phyloP scores from a whole-genome alignment of 139 green algal species.

The Monoraphidium neglectum region DNA sequence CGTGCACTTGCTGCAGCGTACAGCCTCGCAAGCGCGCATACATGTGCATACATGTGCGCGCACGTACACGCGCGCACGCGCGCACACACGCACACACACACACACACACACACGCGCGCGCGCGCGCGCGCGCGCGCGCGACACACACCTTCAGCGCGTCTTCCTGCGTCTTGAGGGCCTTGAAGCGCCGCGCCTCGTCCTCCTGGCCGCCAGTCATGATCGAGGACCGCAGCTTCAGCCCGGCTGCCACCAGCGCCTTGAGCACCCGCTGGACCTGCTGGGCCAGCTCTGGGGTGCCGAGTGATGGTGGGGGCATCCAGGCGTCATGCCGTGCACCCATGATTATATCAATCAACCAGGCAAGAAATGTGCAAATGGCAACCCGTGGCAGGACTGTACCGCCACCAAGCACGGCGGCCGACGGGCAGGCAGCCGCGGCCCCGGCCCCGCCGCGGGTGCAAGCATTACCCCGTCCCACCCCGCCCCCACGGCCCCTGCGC shows the following conservation, averaged over 20 bases:
- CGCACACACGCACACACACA: not conserved
- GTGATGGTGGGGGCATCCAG: not conserved
- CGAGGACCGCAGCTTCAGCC: conserved; percentile 46
- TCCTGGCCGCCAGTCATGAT: conserved; percentile 70
- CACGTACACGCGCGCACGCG: no score
- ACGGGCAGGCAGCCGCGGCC: not conserved
- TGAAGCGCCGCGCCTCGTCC: conserved; percentile 29
- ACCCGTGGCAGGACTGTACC: no score
- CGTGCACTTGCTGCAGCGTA: no score
- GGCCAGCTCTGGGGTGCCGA: conserved; percentile 47
- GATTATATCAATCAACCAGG: no score
- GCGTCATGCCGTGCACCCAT: no score
- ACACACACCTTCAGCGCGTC: not conserved
- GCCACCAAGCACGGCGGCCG: not conserved
- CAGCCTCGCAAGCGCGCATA: no score
- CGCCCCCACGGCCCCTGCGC: not conserved
- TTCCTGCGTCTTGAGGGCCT: conserved; percentile 61
- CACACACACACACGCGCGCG: conserved; percentile 7
- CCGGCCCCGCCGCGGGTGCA: not conserved
- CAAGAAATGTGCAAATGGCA: no score
- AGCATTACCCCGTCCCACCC: not conserved
- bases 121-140: no score
- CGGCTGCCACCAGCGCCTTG: conserved; percentile 44
- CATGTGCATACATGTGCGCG: no score
- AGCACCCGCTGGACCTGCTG: conserved; percentile 61